phyloP scores from a whole-genome alignment of 2,329 filamentous ascomycete species.

The Alternaria infectoria region DNA sequence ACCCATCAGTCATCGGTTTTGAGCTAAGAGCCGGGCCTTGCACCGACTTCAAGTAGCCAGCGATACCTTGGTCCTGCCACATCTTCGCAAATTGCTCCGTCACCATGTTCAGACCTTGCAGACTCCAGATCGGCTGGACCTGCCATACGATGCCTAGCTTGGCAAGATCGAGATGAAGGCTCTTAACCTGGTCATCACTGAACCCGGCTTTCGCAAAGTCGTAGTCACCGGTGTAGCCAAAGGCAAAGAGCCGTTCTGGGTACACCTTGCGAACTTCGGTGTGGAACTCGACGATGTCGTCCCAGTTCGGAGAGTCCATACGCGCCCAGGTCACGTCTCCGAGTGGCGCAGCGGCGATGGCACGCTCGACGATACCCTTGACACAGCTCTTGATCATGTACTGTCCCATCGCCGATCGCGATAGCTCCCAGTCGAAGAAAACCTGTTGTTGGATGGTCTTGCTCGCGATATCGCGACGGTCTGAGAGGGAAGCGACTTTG shows the following conservation, averaged over 20 bases:
- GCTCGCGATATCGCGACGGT: neutral
- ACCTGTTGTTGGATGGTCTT: slow-evolving; percentile 24
- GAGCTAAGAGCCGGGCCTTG: slow-evolving; percentile 32
- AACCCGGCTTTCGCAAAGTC: slow-evolving; percentile 47
- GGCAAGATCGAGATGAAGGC: slow-evolving; percentile 43
- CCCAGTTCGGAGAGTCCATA: slow-evolving; percentile 46
- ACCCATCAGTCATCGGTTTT: slow-evolving; percentile 43
- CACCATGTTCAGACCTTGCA: slow-evolving; percentile 46
- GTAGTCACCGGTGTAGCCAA: slow-evolving; percentile 50
- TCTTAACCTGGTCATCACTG: slow-evolving; percentile 38
- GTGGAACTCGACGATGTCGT: slow-evolving; percentile 49
- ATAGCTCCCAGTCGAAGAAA: slow-evolving; percentile 46
- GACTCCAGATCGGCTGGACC: slow-evolving; percentile 51
- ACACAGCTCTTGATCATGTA: slow-evolving; percentile 45
- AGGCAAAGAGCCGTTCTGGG: slow-evolving; percentile 49
- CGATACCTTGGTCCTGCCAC: slow-evolving; percentile 47
- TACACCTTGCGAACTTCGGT: slow-evolving; percentile 42
- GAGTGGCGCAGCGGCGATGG: slow-evolving; percentile 45
- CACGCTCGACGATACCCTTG: slow-evolving; percentile 43
- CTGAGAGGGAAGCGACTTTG: neutral
- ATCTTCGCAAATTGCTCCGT: slow-evolving; percentile 44
- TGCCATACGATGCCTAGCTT: slow-evolving; percentile 51
- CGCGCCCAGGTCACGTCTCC: slow-evolving; percentile 50
- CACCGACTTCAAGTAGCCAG: slow-evolving; percentile 42
- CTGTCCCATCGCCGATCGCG: slow-evolving; percentile 44